These are phyloP conservation scores for Boletus hoseneyae DNA, from an alignment of 1,284 basidiomycete species.

Conservation along the genomic window DNA sequence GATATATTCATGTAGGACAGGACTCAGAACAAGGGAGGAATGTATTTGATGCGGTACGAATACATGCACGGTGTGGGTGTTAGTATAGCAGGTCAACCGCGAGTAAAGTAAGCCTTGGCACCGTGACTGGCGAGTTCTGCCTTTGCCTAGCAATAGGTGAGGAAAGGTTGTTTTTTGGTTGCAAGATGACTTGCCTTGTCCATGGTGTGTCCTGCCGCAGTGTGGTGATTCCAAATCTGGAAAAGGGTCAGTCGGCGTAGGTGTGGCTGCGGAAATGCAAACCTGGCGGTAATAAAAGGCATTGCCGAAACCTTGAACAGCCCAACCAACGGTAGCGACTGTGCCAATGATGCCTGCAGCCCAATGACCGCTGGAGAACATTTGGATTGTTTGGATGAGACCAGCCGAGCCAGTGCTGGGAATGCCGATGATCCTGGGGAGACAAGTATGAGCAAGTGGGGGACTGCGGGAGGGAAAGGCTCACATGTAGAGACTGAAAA, in stretches of 20 bases:
- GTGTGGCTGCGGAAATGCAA: conserved; percentile 22
- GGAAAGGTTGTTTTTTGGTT: not conserved
- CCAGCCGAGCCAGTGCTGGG: conserved; percentile 93
- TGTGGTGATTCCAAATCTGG: conserved; percentile 84
- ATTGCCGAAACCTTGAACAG: conserved; percentile 78
- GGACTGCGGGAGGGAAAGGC: conserved; percentile 26
- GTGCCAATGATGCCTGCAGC: conserved; percentile 77
- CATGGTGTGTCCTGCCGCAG: conserved; percentile 77
- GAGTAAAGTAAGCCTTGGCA: conserved; percentile 83
- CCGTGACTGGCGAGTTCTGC: conserved; percentile 82
- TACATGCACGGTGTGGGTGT: conserved; percentile 19
- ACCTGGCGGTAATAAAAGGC: conserved; percentile 83
- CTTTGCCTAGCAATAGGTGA: conserved; percentile 60
- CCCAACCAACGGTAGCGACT: conserved; percentile 85
- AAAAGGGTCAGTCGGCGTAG: conserved; percentile 13
- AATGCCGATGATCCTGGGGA: conserved; percentile 78
- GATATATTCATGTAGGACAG: conserved; percentile 20
- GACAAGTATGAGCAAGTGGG: conserved; percentile 23
- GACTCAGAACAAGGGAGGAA: not conserved
- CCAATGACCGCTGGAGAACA: conserved; percentile 61
- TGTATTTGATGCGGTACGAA: conserved; percentile 13
- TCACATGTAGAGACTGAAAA: conserved; percentile 87
- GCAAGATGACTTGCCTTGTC: conserved; percentile 56
- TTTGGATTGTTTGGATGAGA: conserved; percentile 87
- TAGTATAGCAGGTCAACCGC: conserved; percentile 46